A percentile compares a stretch with the other conserved stretches of the same genome.
Evolutionary conservation across 805 yeast species (phyloP).

Genomic region (Candida maltosa): DNA sequence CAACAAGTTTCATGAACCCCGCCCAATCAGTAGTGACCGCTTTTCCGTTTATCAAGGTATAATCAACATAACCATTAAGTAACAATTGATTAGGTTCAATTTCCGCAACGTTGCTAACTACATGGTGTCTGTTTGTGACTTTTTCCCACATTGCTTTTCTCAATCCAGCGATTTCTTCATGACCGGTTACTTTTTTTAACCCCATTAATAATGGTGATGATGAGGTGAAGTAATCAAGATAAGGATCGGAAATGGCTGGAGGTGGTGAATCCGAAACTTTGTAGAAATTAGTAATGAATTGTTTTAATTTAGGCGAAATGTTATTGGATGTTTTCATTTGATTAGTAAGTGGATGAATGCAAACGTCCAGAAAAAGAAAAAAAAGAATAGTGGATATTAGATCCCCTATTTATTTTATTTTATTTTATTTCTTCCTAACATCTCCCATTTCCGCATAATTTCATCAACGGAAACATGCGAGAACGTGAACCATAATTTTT

Average conservation of each 20-base stretch:
- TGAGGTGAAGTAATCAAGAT: constrained; percentile 7
- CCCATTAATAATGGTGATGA: constrained; percentile 10
- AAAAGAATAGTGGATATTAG: no score
- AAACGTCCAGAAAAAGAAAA: no score
- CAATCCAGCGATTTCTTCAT: constrained; percentile 6
- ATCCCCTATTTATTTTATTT: no score
- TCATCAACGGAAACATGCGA: no score
- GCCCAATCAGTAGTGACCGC: constrained; percentile 9
- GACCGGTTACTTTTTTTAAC: constrained; percentile 7
- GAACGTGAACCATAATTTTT: no score
- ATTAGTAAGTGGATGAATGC: no score
- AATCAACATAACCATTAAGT: constrained; percentile 12
- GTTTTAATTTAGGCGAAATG: constrained; percentile 5
- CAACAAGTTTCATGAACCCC: constrained; percentile 6
- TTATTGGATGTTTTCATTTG: constrained; percentile 3
- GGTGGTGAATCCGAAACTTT: constrained; percentile 10
- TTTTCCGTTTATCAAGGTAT: constrained; percentile 10
- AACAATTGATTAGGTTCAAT: constrained; percentile 3
- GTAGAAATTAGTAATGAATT: constrained; percentile 9
- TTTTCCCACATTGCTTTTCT: constrained; percentile 12
- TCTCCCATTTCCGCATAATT: no score
- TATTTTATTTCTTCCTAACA: no score
- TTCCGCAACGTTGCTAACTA: constrained; percentile 9
- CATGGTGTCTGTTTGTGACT: constrained; percentile 12
- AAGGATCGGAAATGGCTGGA: constrained; percentile 10